Conservation (phyloP, 495 filamentous ascomycete species). For the Mytilinidion resinicola region DNA sequence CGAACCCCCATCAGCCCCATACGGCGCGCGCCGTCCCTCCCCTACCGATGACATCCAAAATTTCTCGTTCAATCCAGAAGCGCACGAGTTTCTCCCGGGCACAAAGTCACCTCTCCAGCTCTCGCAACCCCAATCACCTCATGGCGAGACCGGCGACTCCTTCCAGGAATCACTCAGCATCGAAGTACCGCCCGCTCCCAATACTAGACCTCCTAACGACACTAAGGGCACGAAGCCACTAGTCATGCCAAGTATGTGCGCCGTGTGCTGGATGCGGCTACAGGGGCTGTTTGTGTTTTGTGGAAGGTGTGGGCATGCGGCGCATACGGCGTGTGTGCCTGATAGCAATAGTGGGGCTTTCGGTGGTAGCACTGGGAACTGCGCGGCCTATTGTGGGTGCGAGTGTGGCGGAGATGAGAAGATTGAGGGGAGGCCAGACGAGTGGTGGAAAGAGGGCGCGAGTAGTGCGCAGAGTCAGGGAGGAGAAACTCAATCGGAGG, state of each 20-base stretch:
- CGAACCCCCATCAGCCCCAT: background rate
- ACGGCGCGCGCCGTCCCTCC: constrained; percentile 3
- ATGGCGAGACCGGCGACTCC: background rate
- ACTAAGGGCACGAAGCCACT: background rate
- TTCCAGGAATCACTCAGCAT: background rate
- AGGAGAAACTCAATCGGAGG: too few species aligned
- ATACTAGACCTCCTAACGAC: background rate
- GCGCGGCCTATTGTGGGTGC: background rate
- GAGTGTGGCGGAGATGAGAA: background rate
- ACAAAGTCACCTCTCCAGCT: background rate
- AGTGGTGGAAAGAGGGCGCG: too few species aligned
- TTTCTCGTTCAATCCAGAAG: constrained; percentile 27
- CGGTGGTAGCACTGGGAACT: background rate
- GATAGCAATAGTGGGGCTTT: too few species aligned
- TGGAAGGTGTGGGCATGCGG: background rate
- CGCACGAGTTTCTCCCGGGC: constrained; percentile 18
- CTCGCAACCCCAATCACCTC: background rate
- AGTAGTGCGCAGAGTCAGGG: too few species aligned
- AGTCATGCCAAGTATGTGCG: background rate
- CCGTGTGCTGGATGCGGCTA: background rate
- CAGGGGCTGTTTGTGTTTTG: background rate
- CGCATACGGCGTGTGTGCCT: background rate
- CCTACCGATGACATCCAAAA: background rate
- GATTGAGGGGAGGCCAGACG: background rate
- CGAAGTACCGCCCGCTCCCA: background rate